Evolutionary conservation across 75 land plant genomes (phyloP).

Genomic region (Larix kaempferi): DNA sequence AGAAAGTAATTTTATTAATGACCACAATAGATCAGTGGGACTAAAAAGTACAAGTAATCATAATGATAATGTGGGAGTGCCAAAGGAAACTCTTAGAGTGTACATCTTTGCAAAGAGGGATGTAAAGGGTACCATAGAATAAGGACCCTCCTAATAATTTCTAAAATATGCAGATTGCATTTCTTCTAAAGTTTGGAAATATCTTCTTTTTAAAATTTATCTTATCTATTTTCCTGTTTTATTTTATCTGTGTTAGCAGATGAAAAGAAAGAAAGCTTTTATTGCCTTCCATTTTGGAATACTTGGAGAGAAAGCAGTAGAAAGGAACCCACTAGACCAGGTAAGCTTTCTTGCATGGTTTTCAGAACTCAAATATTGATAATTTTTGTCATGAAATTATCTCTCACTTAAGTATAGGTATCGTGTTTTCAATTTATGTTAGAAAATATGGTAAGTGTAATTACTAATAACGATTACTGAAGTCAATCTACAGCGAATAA

Average conservation of each 20-base stretch:
- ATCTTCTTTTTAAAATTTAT: not conserved
- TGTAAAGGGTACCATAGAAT: not conserved
- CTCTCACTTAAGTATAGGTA: not conserved
- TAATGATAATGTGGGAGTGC: too few species aligned
- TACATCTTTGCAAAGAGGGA: too few species aligned
- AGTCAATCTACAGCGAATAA: too few species aligned
- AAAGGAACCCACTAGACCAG: not conserved
- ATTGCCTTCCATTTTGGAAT: constrained; percentile 4
- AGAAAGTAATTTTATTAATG: too few species aligned
- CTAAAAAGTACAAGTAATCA: too few species aligned
- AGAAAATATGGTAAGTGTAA: not conserved
- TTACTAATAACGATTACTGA: not conserved
- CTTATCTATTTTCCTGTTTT: too few species aligned
- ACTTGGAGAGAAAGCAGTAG: not conserved
- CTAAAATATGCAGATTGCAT: not conserved
- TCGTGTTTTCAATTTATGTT: not conserved
- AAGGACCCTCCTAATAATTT: not conserved
- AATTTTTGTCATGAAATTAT: not conserved
- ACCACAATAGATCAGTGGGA: too few species aligned
- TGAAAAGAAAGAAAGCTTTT: constrained; percentile 1
- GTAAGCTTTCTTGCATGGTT: not conserved
- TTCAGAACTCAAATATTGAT: not conserved
- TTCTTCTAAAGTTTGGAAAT: not conserved
- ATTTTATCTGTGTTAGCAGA: not conserved
- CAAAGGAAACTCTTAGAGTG: too few species aligned